Evolutionary conservation across 345 rosid genomes (phyloP).

Genomic region (Euphorbia pulcherrima): DNA sequence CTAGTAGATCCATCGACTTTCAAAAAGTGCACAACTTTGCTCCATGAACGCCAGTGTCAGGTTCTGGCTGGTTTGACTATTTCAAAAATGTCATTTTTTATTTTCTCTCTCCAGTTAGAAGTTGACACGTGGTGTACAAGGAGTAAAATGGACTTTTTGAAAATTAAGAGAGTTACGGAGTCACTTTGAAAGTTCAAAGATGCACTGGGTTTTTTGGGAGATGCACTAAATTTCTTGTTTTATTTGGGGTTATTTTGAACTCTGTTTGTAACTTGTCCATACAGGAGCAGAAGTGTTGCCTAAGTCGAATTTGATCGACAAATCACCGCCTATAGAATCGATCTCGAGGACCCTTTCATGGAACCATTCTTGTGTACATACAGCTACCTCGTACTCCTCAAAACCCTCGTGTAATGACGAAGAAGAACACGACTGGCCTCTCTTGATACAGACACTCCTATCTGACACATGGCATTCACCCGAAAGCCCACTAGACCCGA

Average conservation of each 20-base stretch:
- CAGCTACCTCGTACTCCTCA: constrained; percentile 37
- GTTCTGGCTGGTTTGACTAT: too few relatives aligned
- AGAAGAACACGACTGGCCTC: constrained; percentile 62
- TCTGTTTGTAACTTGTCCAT: neutral
- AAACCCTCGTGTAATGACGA: constrained; percentile 32
- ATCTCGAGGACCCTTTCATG: constrained; percentile 55
- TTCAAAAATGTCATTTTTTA: too few relatives aligned
- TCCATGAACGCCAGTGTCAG: too few relatives aligned
- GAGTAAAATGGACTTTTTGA: too few relatives aligned
- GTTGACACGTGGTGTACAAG: too few relatives aligned
- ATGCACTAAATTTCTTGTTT: neutral
- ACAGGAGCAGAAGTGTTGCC: constrained; percentile 48
- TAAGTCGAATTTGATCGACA: constrained; percentile 70
- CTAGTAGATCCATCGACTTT: too few relatives aligned
- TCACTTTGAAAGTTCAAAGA: too few relatives aligned
- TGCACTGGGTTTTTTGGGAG: too few relatives aligned
- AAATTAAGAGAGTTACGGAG: too few relatives aligned
- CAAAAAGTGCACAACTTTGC: too few relatives aligned
- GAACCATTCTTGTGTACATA: constrained; percentile 43
- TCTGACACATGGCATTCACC: constrained; percentile 70
- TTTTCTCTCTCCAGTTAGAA: too few relatives aligned
- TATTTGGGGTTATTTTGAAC: neutral
- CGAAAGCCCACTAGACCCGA: constrained; percentile 73
- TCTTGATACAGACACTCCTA: constrained; percentile 49
- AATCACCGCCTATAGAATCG: constrained; percentile 69